phyloP scores from a whole-genome alignment of 331 rosid genomes.

The Telfairia occidentalis region DNA sequence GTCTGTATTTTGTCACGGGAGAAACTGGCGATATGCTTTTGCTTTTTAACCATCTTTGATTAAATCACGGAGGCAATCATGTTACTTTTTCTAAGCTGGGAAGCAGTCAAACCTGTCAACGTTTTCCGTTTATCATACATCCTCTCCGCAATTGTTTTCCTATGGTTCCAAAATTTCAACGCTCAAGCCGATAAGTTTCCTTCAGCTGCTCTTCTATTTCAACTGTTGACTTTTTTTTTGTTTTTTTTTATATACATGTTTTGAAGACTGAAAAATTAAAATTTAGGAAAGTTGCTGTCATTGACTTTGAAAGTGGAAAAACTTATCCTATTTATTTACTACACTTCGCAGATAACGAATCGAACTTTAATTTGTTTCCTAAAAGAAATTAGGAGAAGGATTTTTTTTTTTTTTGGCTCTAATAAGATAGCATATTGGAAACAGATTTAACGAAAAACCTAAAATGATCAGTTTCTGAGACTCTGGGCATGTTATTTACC shows the following conservation, averaged over 20 bases:
- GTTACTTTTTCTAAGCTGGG: slow-evolving; percentile 4
- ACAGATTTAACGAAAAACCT: neutral
- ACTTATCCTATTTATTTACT: neutral
- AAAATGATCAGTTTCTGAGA: neutral
- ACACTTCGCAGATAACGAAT: neutral
- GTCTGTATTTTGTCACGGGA: slow-evolving; percentile 10
- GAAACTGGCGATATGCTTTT: neutral
- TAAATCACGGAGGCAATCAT: slow-evolving; percentile 2
- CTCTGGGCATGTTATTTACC: neutral
- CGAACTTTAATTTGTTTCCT: neutral
- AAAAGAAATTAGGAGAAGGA: neutral
- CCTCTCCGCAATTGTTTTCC: neutral
- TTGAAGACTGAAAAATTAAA: neutral
- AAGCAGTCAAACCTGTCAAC: slow-evolving; percentile 11
- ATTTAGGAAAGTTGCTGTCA: neutral
- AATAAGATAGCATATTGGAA: neutral
- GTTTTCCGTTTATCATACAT: neutral
- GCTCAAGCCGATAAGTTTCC: neutral
- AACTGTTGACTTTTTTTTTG: slow-evolving; percentile 5
- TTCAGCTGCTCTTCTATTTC: slow-evolving; percentile 1
- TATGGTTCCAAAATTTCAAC: neutral
- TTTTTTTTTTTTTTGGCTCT: neutral
- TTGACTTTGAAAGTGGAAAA: slow-evolving; percentile 8
- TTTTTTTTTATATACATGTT: slow-evolving; percentile 1
- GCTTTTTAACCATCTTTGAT: neutral